Evolutionary conservation across 345 rosid species (phyloP).

Genomic region (Lepidium africanum): DNA sequence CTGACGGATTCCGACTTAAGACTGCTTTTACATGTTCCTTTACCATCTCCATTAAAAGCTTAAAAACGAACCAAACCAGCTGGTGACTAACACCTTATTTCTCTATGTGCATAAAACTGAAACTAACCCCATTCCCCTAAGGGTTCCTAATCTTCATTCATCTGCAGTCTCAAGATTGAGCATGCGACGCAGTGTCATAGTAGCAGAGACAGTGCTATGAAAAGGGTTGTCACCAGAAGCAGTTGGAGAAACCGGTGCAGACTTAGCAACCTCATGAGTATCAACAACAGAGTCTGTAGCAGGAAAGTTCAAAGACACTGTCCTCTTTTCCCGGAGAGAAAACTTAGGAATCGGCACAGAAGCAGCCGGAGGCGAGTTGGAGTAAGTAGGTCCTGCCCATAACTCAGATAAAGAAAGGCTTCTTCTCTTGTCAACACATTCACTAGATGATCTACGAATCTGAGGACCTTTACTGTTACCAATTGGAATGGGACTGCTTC

Average conservation of each 20-base stretch:
- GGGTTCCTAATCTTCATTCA: slow-evolving; percentile 41
- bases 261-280: slow-evolving; percentile 48
- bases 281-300: slow-evolving; percentile 26
- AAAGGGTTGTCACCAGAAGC: slow-evolving; percentile 39
- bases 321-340: slow-evolving; percentile 54
- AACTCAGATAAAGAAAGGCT: slow-evolving; percentile 52
- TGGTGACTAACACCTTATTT: slow-evolving; percentile 40
- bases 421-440: slow-evolving; percentile 26
- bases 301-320: slow-evolving; percentile 57
- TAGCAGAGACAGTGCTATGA: slow-evolving; percentile 63
- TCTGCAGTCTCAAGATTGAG: slow-evolving; percentile 72
- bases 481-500: slow-evolving; percentile 55
- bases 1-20: slow-evolving; percentile 30
- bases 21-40: slow-evolving; percentile 22
- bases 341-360: slow-evolving; percentile 91
- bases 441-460: slow-evolving; percentile 27
- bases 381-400: slow-evolving; percentile 99
- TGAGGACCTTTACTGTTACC: slow-evolving; percentile 10
- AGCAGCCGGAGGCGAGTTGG: slow-evolving; percentile 93
- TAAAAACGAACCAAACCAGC: slow-evolving; percentile 25
- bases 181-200: slow-evolving; percentile 83
- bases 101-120: slow-evolving; percentile 51
- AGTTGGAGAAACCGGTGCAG: slow-evolving; percentile 87
- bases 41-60: slow-evolving; percentile 29
- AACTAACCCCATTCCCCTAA: slow-evolving; percentile 29